Evolutionary conservation across 1,284 basidiomycete genomes (phyloP), one percentile per base, ranked within the genome.

Genomic region (Anthracocystis walkeri): DNA sequence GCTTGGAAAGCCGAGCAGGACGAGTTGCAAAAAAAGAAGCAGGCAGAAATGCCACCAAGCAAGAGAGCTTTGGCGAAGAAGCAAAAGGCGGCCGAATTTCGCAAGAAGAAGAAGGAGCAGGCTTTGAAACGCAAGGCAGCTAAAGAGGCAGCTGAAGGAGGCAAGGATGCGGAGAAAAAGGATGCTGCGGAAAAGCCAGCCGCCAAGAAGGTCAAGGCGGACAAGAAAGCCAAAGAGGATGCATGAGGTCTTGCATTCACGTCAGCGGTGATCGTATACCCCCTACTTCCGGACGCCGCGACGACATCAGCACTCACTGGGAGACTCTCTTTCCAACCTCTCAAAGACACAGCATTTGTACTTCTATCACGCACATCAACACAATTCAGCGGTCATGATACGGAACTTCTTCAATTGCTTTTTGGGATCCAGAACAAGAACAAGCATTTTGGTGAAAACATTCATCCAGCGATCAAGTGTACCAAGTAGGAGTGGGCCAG

Each of bases 401-500:
- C 11, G 11, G 18, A 23, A 11, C 16, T 1, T 8, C 11, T 46
- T 58, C 23, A 20, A 38, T 49, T 14, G 6, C 46, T 5, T 27
- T 44, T 38, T 7, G 12, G 23, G 12, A 10, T 20, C 16, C 16
- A 6, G 35, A 48, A 31, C 33, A 5, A 31, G 23, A 52, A 5
- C n/a, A 8, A 57, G 45, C 33, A 31, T 27, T 12, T 20, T 20
- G 8, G 8, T 7, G 14, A 10, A 27, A 25, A 1, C 7, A 11
- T 3, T 6, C 3, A 21, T 14, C 12, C 16, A 35, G 16, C 27
- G 16, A 7, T 58, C 42, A 80, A 41, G 78, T 76, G 69, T 80
- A 82, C 80, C 80, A 82, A 23, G 74, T 79, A 14, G 80, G 80
- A 10, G 74, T 74, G 23, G 80, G 76, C 80, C 80, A 82, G 11